These are phyloP conservation scores for Lachancea lanzarotensis DNA, from an alignment of 805 yeast genomes.

Conservation along the genomic window DNA sequence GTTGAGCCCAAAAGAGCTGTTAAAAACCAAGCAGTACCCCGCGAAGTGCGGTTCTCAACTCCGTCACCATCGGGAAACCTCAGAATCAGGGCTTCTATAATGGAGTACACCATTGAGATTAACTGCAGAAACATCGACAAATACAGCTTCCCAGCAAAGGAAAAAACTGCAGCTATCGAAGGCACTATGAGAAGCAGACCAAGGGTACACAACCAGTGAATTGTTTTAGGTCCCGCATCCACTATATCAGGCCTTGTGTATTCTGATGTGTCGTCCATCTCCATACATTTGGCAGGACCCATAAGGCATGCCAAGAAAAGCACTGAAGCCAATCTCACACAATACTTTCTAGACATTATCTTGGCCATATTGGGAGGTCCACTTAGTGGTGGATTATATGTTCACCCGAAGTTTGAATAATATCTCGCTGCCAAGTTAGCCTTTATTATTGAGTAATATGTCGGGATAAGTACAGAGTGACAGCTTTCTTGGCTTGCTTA, in stretches of 20 bases:
- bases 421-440: neutral
- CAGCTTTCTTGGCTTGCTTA: neutral
- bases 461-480: neutral
- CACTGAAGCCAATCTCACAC: neutral
- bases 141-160: constrained; percentile 47
- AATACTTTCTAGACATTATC: neutral
- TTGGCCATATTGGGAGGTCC: neutral
- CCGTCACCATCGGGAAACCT: constrained; percentile 59
- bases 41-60: constrained; percentile 60
- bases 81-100: constrained; percentile 50
- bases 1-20: constrained; percentile 39
- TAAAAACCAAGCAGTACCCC: constrained; percentile 61
- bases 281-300: constrained; percentile 18
- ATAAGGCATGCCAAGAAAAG: neutral
- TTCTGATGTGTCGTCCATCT: constrained; percentile 29
- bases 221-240: constrained; percentile 46
- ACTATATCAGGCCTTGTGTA: constrained; percentile 35
- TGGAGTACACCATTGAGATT: constrained; percentile 43
- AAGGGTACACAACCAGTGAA: constrained; percentile 59
- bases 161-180: constrained; percentile 46
- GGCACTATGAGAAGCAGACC: constrained; percentile 46
- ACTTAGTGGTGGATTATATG: neutral
- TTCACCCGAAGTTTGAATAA: neutral
- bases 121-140: constrained; percentile 43
- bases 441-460: neutral